phyloP scores from a whole-genome alignment of 148 eudicot species.

The Chenopodium suecicum region DNA sequence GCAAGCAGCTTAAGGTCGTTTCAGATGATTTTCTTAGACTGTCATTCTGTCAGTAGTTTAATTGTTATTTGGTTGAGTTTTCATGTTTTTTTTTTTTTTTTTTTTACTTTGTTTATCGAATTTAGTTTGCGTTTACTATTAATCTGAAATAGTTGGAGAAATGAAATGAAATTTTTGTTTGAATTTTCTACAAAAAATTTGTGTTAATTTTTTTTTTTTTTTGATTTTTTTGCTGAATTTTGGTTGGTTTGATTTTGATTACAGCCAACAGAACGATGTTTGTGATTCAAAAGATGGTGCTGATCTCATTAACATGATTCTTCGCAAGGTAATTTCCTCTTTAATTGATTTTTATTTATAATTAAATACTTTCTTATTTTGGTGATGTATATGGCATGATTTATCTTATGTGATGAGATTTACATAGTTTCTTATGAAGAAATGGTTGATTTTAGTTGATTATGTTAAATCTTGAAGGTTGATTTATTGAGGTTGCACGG shows the following conservation, averaged over 20 bases:
- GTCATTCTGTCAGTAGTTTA: too few species aligned
- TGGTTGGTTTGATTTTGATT: neutral
- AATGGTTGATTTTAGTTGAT: neutral
- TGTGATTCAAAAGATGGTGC: constrained; percentile 39
- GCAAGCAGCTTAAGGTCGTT: too few species aligned
- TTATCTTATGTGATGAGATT: neutral
- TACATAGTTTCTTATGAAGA: neutral
- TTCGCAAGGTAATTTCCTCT: constrained; percentile 36
- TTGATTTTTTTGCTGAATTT: neutral
- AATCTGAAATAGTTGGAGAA: too few species aligned
- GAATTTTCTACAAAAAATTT: neutral
- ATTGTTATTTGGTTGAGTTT: too few species aligned
- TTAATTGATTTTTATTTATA: too few species aligned
- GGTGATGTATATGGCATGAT: too few species aligned
- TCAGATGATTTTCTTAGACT: too few species aligned
- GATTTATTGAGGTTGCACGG: neutral
- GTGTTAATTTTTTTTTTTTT: neutral
- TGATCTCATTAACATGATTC: constrained; percentile 52
- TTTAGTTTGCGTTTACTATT: too few species aligned
- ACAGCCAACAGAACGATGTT: constrained; percentile 33
- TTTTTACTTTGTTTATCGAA: too few species aligned
- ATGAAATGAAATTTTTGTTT: too few species aligned
- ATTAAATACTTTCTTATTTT: too few species aligned
- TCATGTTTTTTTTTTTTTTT: too few species aligned
- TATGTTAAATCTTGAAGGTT: neutral